phyloP scores from a whole-genome alignment of 1,139 yeast species.

The Arxiozyma telluris region DNA sequence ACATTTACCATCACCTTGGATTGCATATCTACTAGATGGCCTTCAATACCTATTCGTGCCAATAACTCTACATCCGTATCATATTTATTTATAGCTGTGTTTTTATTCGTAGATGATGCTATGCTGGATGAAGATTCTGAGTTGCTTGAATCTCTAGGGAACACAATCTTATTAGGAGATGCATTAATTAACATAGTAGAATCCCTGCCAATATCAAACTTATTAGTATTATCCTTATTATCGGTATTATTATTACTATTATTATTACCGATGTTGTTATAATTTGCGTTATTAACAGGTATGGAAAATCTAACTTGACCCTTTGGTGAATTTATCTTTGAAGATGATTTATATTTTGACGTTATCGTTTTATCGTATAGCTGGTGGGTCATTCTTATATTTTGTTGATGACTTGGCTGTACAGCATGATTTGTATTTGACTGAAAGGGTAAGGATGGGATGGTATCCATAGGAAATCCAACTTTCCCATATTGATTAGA shows the following conservation, averaged over 20 bases:
- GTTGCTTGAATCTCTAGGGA: slow-evolving; percentile 7
- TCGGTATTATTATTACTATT: too few relatives aligned
- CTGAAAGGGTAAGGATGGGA: background rate
- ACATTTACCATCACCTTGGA: slow-evolving; percentile 26
- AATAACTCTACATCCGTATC: background rate
- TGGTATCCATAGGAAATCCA: background rate
- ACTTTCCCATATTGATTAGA: background rate
- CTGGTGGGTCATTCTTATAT: background rate
- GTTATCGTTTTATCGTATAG: too few relatives aligned
- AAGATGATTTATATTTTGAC: slow-evolving; percentile 2
- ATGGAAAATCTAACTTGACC: slow-evolving; percentile 16
- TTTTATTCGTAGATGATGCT: background rate
- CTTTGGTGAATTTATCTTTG: slow-evolving; percentile 5
- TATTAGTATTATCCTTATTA: too few relatives aligned
- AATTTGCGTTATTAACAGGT: slow-evolving; percentile 5
- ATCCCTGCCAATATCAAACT: background rate
- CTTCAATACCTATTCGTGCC: slow-evolving; percentile 3
- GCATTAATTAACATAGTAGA: background rate
- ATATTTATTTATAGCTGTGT: background rate
- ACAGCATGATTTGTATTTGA: background rate
- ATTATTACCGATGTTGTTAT: too few relatives aligned
- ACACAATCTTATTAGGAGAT: slow-evolving; percentile 15
- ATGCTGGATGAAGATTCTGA: background rate
- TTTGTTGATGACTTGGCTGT: background rate
- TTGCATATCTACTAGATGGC: slow-evolving; percentile 26